A percentile compares a stretch with the other conserved stretches of the same genome.
Evolutionary conservation across 2,329 filamentous ascomycete genomes (phyloP).

Genomic region (Botrytis tulipae): DNA sequence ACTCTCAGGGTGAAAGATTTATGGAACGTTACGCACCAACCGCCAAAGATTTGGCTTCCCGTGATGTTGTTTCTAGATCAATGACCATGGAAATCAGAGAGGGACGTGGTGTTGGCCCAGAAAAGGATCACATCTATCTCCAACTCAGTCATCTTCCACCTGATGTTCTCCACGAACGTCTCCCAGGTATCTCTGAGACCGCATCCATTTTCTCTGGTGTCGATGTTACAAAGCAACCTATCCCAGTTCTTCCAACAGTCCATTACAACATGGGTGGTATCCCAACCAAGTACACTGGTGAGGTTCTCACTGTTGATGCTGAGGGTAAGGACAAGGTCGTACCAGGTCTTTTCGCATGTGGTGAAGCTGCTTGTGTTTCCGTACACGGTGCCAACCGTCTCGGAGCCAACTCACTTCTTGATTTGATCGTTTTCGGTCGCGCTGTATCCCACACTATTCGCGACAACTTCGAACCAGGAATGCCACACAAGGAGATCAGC

Average conservation of each 20-base stretch:
- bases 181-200: slow-evolving; percentile 51
- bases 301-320: slow-evolving; percentile 44
- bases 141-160: slow-evolving; percentile 48
- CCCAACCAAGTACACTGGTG: slow-evolving; percentile 49
- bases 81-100: slow-evolving; percentile 51
- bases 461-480: slow-evolving; percentile 49
- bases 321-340: slow-evolving; percentile 44
- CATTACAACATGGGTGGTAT: slow-evolving; percentile 53
- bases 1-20: slow-evolving; percentile 48
- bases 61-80: slow-evolving; percentile 47
- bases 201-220: slow-evolving; percentile 50
- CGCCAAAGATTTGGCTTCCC: slow-evolving; percentile 49
- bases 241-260: slow-evolving; percentile 51
- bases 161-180: slow-evolving; percentile 47
- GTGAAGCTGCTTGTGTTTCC: slow-evolving; percentile 49
- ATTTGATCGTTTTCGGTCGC: slow-evolving; percentile 50
- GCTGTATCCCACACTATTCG: slow-evolving; percentile 91
- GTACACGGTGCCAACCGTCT: slow-evolving; percentile 50
- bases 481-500: slow-evolving; percentile 62
- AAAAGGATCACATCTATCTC: slow-evolving; percentile 49
- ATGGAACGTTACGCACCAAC: slow-evolving; percentile 53
- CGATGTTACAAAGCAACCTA: slow-evolving; percentile 48
- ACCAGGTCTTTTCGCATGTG: slow-evolving; percentile 48
- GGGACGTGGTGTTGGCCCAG: slow-evolving; percentile 46
- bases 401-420: slow-evolving; percentile 49